These are phyloP conservation scores for Cryphonectria parasitica DNA, from an alignment of 2,329 filamentous ascomycete genomes.

Conservation along the genomic window DNA sequence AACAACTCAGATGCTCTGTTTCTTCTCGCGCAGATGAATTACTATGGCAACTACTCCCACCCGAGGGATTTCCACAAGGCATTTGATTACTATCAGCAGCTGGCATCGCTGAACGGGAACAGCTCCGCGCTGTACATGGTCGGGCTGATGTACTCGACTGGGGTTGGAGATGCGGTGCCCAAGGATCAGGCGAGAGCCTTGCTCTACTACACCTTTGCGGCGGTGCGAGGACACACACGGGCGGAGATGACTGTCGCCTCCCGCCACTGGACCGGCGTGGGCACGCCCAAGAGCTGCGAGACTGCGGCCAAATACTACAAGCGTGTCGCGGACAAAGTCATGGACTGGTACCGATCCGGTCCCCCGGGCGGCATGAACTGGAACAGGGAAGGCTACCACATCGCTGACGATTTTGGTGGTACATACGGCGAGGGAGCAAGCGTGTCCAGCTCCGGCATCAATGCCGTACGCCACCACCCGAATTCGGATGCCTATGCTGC, in stretches of 20 bases:
- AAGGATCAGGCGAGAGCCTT: slow-evolving; percentile 89
- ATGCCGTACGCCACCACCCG: slow-evolving; percentile 73
- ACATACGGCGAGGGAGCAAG: slow-evolving; percentile 96
- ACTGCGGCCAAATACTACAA: slow-evolving; percentile 88
- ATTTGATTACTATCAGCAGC: slow-evolving; percentile 77
- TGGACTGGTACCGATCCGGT: slow-evolving; percentile 84
- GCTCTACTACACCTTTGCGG: slow-evolving; percentile 93
- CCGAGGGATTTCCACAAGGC: slow-evolving; percentile 80
- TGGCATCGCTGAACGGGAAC: slow-evolving; percentile 80
- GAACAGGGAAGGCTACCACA: slow-evolving; percentile 77
- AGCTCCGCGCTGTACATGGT: slow-evolving; percentile 94
- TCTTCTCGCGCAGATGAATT: slow-evolving; percentile 91
- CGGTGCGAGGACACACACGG: slow-evolving; percentile 76
- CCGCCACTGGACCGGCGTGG: slow-evolving; percentile 82
- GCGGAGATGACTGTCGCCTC: slow-evolving; percentile 95
- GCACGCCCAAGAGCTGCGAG: slow-evolving; percentile 84
- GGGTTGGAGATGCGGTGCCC: slow-evolving; percentile 78
- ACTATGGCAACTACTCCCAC: slow-evolving; percentile 91
- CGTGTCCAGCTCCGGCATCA: slow-evolving; percentile 81
- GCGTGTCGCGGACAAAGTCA: slow-evolving; percentile 88
- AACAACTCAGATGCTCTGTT: slow-evolving; percentile 84
- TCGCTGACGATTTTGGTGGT: slow-evolving; percentile 88
- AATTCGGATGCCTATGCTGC: slow-evolving; percentile 83
- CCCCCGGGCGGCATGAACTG: slow-evolving; percentile 85
- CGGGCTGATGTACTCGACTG: slow-evolving; percentile 93